Conservation (phyloP, 768 basidiomycete species). For the Tricholoma saponaceum region DNA sequence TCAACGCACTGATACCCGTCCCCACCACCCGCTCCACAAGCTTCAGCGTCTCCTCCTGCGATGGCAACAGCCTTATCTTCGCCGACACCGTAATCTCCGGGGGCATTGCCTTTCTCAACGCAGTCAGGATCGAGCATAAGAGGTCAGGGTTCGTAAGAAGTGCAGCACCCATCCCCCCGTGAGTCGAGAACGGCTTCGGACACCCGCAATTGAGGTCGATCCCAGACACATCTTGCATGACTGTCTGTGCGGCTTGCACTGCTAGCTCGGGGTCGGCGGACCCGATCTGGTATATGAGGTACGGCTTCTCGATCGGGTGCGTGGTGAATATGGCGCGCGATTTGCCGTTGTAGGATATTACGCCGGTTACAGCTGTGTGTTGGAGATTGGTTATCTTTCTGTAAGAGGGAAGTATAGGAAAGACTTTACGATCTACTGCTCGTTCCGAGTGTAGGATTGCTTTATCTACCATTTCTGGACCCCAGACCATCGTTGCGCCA, state of each 20-base stretch:
- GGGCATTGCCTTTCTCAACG: slow-evolving; percentile 68
- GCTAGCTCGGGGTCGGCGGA: slow-evolving; percentile 87
- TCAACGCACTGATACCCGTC: slow-evolving; percentile 86
- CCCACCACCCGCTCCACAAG: slow-evolving; percentile 86
- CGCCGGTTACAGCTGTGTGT: slow-evolving; percentile 72
- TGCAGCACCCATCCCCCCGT: slow-evolving; percentile 95
- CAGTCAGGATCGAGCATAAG: slow-evolving; percentile 82
- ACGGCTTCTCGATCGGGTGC: slow-evolving; percentile 92
- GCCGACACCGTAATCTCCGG: slow-evolving; percentile 84
- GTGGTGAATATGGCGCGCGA: slow-evolving; percentile 85
- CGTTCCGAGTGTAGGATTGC: slow-evolving; percentile 86
- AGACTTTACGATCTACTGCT: slow-evolving; percentile 75
- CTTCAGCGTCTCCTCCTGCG: slow-evolving; percentile 82
- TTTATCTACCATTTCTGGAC: slow-evolving; percentile 94
- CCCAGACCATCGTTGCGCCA: slow-evolving; percentile 93
- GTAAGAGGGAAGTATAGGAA: neutral
- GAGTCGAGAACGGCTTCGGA: slow-evolving; percentile 93
- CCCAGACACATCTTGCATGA: slow-evolving; percentile 87
- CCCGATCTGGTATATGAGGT: slow-evolving; percentile 94
- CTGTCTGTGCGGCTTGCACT: slow-evolving; percentile 84
- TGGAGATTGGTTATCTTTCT: neutral
- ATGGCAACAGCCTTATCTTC: slow-evolving; percentile 87
- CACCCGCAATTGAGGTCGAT: slow-evolving; percentile 98
- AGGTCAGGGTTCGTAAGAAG: slow-evolving; percentile 89
- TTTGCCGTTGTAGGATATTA: slow-evolving; percentile 83